Evolutionary conservation across 176 grass and related monocot genomes (phyloP).

Genomic region (Carex kokanica): DNA sequence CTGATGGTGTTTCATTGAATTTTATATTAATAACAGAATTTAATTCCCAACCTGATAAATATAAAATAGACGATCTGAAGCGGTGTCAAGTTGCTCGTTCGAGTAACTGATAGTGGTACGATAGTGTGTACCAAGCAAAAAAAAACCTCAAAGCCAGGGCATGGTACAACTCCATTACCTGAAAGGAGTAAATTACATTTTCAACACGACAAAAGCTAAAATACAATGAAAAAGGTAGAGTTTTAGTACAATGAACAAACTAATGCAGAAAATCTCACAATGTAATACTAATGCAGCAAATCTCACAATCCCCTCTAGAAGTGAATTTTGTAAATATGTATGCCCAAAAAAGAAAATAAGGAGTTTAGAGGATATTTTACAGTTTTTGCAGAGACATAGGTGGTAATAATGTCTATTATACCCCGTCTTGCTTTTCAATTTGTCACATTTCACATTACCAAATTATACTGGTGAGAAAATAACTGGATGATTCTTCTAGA

Average conservation of each 20-base stretch:
- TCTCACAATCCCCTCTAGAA: background rate
- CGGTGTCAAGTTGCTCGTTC: constrained; percentile 64
- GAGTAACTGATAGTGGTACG: constrained; percentile 79
- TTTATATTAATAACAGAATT: background rate
- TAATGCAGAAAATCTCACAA: too few species aligned
- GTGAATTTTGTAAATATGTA: background rate
- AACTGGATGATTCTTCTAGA: background rate
- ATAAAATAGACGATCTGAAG: constrained; percentile 91
- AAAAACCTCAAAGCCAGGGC: constrained; percentile 85
- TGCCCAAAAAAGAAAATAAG: background rate
- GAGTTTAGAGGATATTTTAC: background rate
- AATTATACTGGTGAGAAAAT: background rate
- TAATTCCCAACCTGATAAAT: constrained; percentile 67
- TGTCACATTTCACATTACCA: background rate
- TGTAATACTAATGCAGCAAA: too few species aligned
- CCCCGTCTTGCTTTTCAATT: background rate
- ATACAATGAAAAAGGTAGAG: background rate
- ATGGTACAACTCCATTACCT: constrained; percentile 82
- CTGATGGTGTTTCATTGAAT: background rate
- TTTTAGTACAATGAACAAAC: background rate
- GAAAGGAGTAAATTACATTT: constrained; percentile 20
- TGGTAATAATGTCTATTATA: background rate
- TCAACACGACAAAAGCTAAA: constrained; percentile 1
- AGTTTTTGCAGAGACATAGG: background rate
- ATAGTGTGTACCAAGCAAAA: constrained; percentile 95